Evolutionary conservation across 352 stramenopile genomes (phyloP), one percentile per base, ranked within the genome.

Genomic region (Halophytophthora polymorphica): DNA sequence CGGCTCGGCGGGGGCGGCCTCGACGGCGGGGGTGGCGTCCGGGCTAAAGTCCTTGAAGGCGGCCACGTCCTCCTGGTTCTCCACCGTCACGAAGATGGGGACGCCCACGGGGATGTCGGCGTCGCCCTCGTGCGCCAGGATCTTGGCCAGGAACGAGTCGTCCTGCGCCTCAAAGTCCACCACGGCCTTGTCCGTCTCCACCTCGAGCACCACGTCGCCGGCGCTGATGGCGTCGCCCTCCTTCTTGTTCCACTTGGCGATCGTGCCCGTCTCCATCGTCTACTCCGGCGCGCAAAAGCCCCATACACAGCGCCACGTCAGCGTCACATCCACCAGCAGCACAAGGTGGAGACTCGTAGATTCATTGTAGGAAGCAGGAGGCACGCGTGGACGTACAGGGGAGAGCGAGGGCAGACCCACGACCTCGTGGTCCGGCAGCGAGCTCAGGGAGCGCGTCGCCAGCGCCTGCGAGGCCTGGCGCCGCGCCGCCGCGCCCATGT

Each of bases 121-220:
- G 5, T 73, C 56, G 13, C 93, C 94, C 6, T 81, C 86, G 15
- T 73, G 61, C 35, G 93, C 88, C 36, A 99, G 77, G 69, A 99
- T 98, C 77, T 98, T 98, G 40, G 93, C 95, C 36, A 98, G 58
- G 41, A 96, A 82, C 48, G 78, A 83, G 31, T 99, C 96, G 66
- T 99, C 96, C 61, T 98, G 93, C 8, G 92, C 89, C 68, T 99
- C 96, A 64, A 99, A n/a, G n/a, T n/a, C n/a, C n/a, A n/a, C n/a
- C n/a, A n/a, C n/a, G n/a, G n/a, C n/a, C n/a, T n/a, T n/a, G 76
- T 99, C 96, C 11, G 96, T 99, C 77, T 99, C 96, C 50, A 99
- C 89, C 50, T 97, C 80, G 59, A 88, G 97, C 35, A 98, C 76
- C 34, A 97, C 80, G 61, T 98, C 91, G 8, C 96, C 95, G 1